A percentile compares a stretch with the other conserved stretches of the same genome.
These are phyloP conservation scores for Scheffersomyces segobiensis DNA, from an alignment of 1,139 yeast species.

Conservation along the genomic window DNA sequence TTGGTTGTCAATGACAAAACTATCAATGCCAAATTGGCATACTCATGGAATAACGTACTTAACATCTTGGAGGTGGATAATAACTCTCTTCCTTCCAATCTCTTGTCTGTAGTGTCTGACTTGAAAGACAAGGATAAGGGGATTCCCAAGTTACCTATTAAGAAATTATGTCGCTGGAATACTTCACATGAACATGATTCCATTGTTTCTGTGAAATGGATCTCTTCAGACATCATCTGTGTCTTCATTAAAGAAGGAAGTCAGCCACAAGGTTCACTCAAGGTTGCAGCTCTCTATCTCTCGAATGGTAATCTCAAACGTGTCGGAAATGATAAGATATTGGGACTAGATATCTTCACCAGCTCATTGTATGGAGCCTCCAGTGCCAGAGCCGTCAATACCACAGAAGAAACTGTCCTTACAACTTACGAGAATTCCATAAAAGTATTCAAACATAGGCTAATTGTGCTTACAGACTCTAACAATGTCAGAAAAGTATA, in stretches of 20 bases:
- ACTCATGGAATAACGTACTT: constrained; percentile 63
- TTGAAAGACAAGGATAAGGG: constrained; percentile 42
- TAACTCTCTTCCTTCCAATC: constrained; percentile 27
- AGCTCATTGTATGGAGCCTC: neutral
- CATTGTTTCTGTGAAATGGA: constrained; percentile 62
- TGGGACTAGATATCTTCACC: neutral
- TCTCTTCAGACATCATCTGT: constrained; percentile 50
- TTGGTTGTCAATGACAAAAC: constrained; percentile 20
- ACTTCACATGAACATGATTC: constrained; percentile 34
- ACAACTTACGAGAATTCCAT: constrained; percentile 15
- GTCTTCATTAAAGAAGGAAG: constrained; percentile 21
- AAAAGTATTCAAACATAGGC: constrained; percentile 27
- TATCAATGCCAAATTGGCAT: constrained; percentile 56
- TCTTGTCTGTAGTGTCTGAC: constrained; percentile 30
- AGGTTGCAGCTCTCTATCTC: constrained; percentile 7
- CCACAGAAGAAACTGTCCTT: neutral
- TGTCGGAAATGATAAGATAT: constrained; percentile 4
- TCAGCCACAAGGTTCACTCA: neutral
- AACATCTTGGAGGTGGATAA: constrained; percentile 55
- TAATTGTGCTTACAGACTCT: constrained; percentile 20
- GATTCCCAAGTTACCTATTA: constrained; percentile 39
- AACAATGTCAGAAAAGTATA: constrained; percentile 38
- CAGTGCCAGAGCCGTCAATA: neutral
- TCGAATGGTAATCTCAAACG: neutral
- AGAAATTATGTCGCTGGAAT: constrained; percentile 47